Evolutionary conservation across 2,329 filamentous ascomycete genomes (phyloP).

Genomic region (Endoconidiophora laricicola): DNA sequence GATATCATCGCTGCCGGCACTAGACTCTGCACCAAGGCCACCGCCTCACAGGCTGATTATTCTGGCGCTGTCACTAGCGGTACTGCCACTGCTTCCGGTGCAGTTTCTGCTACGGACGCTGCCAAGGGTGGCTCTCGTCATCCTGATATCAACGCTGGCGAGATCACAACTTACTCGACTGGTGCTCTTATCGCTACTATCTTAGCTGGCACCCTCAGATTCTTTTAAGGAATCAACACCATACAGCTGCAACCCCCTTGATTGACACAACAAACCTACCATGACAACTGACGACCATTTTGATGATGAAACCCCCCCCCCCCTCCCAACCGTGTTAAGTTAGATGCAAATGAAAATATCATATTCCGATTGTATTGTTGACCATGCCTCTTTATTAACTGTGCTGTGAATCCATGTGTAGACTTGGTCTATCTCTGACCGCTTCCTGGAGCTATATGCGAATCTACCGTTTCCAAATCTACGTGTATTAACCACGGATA

Average conservation of each 20-base stretch:
- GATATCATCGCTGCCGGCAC: conserved; percentile 20
- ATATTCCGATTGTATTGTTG: too few relatives aligned
- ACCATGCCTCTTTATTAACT: too few relatives aligned
- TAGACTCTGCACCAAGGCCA: conserved; percentile 18
- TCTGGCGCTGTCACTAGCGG: conserved; percentile 3
- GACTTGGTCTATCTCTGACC: background rate
- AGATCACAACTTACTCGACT: conserved; percentile 19
- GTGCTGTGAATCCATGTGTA: conserved; percentile 15
- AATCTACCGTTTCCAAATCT: conserved; percentile 20
- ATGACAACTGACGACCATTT: too few relatives aligned
- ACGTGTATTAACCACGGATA: conserved; percentile 37
- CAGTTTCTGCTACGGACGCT: background rate
- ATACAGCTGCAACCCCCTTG: too few relatives aligned
- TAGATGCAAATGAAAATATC: too few relatives aligned
- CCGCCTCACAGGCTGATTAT: conserved; percentile 12
- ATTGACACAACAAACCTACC: too few relatives aligned
- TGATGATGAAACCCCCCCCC: too few relatives aligned
- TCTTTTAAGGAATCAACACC: background rate
- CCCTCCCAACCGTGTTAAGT: too few relatives aligned
- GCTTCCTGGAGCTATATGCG: background rate
- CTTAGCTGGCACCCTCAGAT: background rate
- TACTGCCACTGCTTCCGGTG: conserved; percentile 2
- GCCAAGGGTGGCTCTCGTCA: conserved; percentile 5
- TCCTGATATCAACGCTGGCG: conserved; percentile 17
- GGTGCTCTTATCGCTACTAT: conserved; percentile 19